Conservation (phyloP, 2,329 filamentous ascomycete species). For the Cordyceps cicadae region DNA sequence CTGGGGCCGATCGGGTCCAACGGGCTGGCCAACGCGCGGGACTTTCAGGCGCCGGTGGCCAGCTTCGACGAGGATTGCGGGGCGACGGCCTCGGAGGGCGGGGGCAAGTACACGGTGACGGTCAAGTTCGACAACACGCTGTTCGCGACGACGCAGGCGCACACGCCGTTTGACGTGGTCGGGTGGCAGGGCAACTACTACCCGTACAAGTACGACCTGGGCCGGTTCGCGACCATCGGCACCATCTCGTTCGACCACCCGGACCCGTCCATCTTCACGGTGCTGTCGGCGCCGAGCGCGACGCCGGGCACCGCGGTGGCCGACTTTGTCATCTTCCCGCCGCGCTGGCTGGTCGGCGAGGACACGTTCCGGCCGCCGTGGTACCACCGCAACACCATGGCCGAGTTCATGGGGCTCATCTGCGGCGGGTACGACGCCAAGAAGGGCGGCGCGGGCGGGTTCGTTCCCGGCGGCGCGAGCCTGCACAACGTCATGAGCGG, state of each 20-base stretch:
- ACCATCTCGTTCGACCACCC: slow-evolving; percentile 69
- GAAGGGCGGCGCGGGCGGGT: slow-evolving; percentile 42
- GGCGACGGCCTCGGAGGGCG: slow-evolving; percentile 30
- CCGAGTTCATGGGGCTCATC: slow-evolving; percentile 57
- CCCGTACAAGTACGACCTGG: slow-evolving; percentile 75
- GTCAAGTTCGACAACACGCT: slow-evolving; percentile 61
- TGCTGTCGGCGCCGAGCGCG: slow-evolving; percentile 55
- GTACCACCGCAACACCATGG: slow-evolving; percentile 63
- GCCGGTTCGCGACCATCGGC: slow-evolving; percentile 67
- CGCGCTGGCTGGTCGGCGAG: slow-evolving; percentile 61
- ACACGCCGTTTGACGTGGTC: slow-evolving; percentile 71
- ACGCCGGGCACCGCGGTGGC: slow-evolving; percentile 55
- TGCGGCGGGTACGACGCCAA: slow-evolving; percentile 55
- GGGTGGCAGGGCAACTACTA: slow-evolving; percentile 76
- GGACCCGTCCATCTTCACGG: slow-evolving; percentile 70
- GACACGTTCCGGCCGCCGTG: slow-evolving; percentile 65
- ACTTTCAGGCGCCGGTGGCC: slow-evolving; percentile 64
- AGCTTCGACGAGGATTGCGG: slow-evolving; percentile 50
- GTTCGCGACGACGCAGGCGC: slow-evolving; percentile 56
- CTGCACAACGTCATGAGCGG: slow-evolving; percentile 66
- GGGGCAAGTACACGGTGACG: slow-evolving; percentile 40
- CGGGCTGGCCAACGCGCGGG: slow-evolving; percentile 58
- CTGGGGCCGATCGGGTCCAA: slow-evolving; percentile 62
- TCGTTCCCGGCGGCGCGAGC: slow-evolving; percentile 51
- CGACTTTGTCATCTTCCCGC: slow-evolving; percentile 67